Percentiles rank a stretch among this genome's conserved stretches.
Evolutionary conservation across 2,329 filamentous ascomycete species (phyloP).

Genomic region (Metarhizium rileyi): DNA sequence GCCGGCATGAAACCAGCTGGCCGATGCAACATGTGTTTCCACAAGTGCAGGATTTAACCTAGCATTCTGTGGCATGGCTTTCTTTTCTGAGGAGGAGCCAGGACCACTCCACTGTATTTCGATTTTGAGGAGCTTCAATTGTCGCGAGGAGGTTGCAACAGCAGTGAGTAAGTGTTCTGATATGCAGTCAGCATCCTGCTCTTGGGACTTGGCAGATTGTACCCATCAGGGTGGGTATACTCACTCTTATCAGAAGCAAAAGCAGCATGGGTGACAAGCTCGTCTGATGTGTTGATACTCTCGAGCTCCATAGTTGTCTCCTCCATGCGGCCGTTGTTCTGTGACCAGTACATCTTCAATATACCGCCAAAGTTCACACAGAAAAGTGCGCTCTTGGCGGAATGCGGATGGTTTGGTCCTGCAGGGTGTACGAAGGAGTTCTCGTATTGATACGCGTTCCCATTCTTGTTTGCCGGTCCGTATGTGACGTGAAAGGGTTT

Average conservation of each 20-base stretch:
- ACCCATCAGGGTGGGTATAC: constrained; percentile 7
- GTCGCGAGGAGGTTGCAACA: constrained; percentile 58
- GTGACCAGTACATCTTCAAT: constrained; percentile 68
- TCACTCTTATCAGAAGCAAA: constrained; percentile 65
- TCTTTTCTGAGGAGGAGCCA: constrained; percentile 41
- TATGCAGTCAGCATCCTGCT: constrained; percentile 16
- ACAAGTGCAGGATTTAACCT: constrained; percentile 42
- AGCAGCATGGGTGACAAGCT: constrained; percentile 71
- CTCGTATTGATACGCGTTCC: constrained; percentile 58
- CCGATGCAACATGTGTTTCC: constrained; percentile 46
- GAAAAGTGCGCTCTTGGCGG: constrained; percentile 62
- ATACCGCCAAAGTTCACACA: constrained; percentile 66
- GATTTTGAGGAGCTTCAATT: constrained; percentile 65
- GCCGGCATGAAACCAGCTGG: constrained; percentile 46
- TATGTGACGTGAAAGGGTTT: constrained; percentile 37
- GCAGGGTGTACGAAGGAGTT: constrained; percentile 54
- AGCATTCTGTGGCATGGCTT: constrained; percentile 34
- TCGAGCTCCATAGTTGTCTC: constrained; percentile 68
- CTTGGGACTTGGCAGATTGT: neutral
- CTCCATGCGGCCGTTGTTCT: constrained; percentile 61
- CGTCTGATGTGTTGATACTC: constrained; percentile 59
- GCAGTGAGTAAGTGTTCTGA: constrained; percentile 50
- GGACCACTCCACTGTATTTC: constrained; percentile 63
- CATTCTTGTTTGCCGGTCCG: constrained; percentile 54
- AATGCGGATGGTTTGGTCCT: constrained; percentile 64